Conservation (phyloP, 2,329 filamentous ascomycete genomes). For the Ophiostoma novo-ulmi region DNA sequence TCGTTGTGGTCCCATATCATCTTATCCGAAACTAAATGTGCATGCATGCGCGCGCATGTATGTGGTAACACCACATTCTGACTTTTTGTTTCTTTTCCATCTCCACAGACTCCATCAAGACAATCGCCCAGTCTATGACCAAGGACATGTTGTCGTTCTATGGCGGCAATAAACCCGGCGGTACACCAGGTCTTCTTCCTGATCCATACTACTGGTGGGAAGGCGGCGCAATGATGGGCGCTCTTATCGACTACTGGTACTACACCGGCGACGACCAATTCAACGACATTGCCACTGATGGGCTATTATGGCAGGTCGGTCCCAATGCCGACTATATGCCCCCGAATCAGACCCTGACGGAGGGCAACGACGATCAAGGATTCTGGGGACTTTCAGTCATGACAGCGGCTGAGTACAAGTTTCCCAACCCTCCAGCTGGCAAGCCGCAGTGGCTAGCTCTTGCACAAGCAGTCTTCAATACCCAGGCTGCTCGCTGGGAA, state of each 20-base stretch:
- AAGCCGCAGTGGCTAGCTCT: conserved; percentile 65
- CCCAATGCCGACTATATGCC: conserved; percentile 73
- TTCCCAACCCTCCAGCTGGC: conserved; percentile 52
- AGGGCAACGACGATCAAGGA: conserved; percentile 71
- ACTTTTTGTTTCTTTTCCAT: neutral
- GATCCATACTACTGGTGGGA: conserved; percentile 51
- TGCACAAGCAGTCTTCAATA: conserved; percentile 76
- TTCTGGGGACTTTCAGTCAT: conserved; percentile 70
- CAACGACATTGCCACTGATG: conserved; percentile 62
- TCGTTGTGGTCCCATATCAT: neutral
- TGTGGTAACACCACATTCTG: conserved; percentile 12
- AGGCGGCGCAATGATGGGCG: conserved; percentile 64
- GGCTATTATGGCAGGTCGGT: conserved; percentile 69
- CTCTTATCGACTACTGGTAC: conserved; percentile 76
- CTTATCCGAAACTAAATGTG: neutral
- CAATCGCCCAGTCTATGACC: conserved; percentile 45
- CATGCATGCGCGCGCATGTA: neutral
- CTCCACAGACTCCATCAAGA: conserved; percentile 44
- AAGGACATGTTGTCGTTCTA: conserved; percentile 46
- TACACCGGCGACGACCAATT: conserved; percentile 53
- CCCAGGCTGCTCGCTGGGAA: conserved; percentile 70
- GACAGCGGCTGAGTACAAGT: conserved; percentile 64
- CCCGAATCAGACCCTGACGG: conserved; percentile 56
- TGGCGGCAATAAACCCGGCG: conserved; percentile 45
- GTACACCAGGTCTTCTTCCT: conserved; percentile 45